Evolutionary conservation across 2,329 filamentous ascomycete genomes (phyloP).

Genomic region (Colletotrichum musae): DNA sequence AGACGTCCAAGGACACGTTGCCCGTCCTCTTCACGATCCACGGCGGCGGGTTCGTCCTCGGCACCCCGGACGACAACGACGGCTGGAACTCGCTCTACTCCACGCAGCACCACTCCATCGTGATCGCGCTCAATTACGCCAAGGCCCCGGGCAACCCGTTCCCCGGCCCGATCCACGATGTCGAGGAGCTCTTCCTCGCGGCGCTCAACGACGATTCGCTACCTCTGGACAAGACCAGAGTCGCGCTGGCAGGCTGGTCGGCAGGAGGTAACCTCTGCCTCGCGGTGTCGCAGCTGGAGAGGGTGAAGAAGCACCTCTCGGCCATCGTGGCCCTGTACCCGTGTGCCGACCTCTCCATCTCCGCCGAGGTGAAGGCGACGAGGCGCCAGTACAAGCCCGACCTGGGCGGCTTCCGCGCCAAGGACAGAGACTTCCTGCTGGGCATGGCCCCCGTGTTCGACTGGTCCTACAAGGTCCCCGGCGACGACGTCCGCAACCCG

Average conservation of each 20-base stretch:
- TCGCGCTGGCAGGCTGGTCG: conserved; percentile 64
- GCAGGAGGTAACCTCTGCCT: conserved; percentile 66
- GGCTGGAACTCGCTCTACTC: conserved; percentile 61
- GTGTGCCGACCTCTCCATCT: conserved; percentile 51
- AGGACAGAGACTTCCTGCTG: conserved; percentile 36
- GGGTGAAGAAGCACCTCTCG: conserved; percentile 47
- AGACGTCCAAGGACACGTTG: conserved; percentile 47
- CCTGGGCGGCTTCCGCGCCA: conserved; percentile 42
- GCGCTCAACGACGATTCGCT: conserved; percentile 59
- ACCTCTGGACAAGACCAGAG: conserved; percentile 58
- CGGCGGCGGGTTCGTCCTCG: conserved; percentile 64
- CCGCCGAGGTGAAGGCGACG: conserved; percentile 44
- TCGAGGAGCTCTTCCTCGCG: conserved; percentile 58
- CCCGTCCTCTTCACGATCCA: conserved; percentile 66
- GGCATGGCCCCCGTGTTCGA: conserved; percentile 46
- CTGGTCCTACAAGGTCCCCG: conserved; percentile 51
- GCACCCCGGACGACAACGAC: conserved; percentile 60
- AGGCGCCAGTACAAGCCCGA: conserved; percentile 47
- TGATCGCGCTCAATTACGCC: conserved; percentile 64
- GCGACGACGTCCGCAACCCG: conserved; percentile 49
- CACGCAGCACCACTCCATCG: conserved; percentile 55
- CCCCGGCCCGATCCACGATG: conserved; percentile 59
- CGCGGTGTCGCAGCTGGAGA: conserved; percentile 55
- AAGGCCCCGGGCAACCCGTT: conserved; percentile 61
- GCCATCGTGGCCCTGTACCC: conserved; percentile 61